Evolutionary conservation across 2,329 filamentous ascomycete species (phyloP).

Genomic region (Zymoseptoria crescenta): DNA sequence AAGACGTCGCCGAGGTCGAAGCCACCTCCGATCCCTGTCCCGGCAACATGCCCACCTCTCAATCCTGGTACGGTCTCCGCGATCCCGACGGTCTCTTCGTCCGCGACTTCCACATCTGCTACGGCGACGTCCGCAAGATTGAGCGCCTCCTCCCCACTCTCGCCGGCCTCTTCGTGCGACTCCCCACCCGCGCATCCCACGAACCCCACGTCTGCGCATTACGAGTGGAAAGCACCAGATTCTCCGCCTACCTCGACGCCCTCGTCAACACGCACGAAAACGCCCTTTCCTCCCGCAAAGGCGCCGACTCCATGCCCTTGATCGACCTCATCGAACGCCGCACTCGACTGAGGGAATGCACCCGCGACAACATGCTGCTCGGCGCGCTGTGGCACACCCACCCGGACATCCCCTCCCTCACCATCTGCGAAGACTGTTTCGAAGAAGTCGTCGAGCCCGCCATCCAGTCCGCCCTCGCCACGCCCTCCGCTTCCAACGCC

Average conservation of each 20-base stretch:
- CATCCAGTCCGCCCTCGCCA: conserved; percentile 39
- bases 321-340: conserved; percentile 56
- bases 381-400: conserved; percentile 70
- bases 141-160: conserved; percentile 68
- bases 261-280: conserved; percentile 47
- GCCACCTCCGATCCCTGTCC: conserved; percentile 51
- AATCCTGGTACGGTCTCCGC: conserved; percentile 68
- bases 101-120: conserved; percentile 66
- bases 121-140: conserved; percentile 63
- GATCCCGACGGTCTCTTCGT: conserved; percentile 62
- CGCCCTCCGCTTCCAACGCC: conserved; percentile 24
- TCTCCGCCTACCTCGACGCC: conserved; percentile 49
- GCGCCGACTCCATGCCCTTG: conserved; percentile 53
- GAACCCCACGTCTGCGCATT: conserved; percentile 59
- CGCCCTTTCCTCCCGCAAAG: conserved; percentile 29
- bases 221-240: conserved; percentile 52
- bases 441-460: conserved; percentile 68
- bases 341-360: conserved; percentile 54
- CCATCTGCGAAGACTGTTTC: conserved; percentile 82
- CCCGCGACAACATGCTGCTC: conserved; percentile 53
- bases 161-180: conserved; percentile 52
- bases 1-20: conserved; percentile 58
- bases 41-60: conserved; percentile 47
- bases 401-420: conserved; percentile 61
- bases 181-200: conserved; percentile 40